Conservation (phyloP, 257 asterid species). For the Nemophila menziesii region DNA sequence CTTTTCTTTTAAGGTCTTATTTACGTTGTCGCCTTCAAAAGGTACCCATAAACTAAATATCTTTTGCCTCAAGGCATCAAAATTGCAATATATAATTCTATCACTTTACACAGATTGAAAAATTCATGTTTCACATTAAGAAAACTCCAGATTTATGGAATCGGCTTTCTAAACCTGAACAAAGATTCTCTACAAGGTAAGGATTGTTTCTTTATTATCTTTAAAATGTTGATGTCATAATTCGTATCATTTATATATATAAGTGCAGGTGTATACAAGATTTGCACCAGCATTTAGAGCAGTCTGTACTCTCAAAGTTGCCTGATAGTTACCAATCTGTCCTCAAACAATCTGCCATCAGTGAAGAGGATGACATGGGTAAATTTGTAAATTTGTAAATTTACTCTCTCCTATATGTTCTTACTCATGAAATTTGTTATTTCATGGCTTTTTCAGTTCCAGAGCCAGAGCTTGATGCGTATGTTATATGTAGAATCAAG, state of each 20-base stretch:
- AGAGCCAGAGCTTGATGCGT: slow-evolving; percentile 60
- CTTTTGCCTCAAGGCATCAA: neutral
- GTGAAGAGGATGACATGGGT: slow-evolving; percentile 95
- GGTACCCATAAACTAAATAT: slow-evolving; percentile 30
- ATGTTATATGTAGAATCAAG: slow-evolving; percentile 79
- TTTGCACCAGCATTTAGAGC: slow-evolving; percentile 50
- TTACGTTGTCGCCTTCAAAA: slow-evolving; percentile 80
- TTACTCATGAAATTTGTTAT: slow-evolving; percentile 2
- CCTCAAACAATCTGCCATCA: slow-evolving; percentile 69
- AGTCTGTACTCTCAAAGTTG: slow-evolving; percentile 66
- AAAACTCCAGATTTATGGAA: slow-evolving; percentile 49
- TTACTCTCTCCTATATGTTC: neutral
- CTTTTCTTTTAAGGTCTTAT: slow-evolving; percentile 74
- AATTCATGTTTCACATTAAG: slow-evolving; percentile 47
- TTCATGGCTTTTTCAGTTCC: slow-evolving; percentile 41
- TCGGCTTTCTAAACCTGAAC: slow-evolving; percentile 62
- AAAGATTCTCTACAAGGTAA: slow-evolving; percentile 53
- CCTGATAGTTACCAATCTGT: slow-evolving; percentile 68
- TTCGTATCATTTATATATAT: neutral
- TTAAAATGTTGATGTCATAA: neutral
- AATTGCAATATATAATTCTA: neutral
- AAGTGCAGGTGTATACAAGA: slow-evolving; percentile 49
- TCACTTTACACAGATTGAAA: slow-evolving; percentile 49
- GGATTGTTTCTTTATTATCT: neutral
- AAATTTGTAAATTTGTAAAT: slow-evolving; percentile 11